Evolutionary conservation across 129 eudicot species (phyloP), one percentile per base, ranked within the genome.

Genomic region (Pseudognaphalium luteoalbum): DNA sequence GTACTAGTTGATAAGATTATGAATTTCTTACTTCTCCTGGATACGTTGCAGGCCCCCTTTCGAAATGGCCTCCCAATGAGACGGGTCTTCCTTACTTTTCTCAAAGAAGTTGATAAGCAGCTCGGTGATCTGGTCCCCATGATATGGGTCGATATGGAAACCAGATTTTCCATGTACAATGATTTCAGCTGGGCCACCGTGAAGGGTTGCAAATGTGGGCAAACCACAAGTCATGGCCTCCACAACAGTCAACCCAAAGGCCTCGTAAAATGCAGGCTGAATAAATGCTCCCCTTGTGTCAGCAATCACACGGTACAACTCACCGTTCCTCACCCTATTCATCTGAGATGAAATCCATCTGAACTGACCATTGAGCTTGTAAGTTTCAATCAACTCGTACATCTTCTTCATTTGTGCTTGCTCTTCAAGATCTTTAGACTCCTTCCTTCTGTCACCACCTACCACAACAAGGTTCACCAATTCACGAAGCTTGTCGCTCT

Each of bases 281-380:
- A 83, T 81, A 34, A 83, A 83, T 1, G 82, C 86, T 5, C 86
- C 86, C 62, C 75, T 50, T 0, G 86, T 83, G 70, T 83, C 86
- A 0, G 86, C 86, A 68, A 83, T 78, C 78, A 73, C 82, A 56
- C 86, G 83, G 8, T 83, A 83, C 70, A 83, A 72, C 70, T 83
- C 86, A 11, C 86, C 86, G n/a, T 83, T 83, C 76, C 86, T 73
- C 65, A 83, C 77, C 35, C 86, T 34, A 34, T 83, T 78, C 86
- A 83, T 83, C 81, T 83, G 86, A 17, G 86, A 79, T 2, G 86
- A 83, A 62, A 83, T 83, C 86, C 86, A 83, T 51, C 86, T 78
- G 21, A 83, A 83, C 78, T 83, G 86, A 0, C 86, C 86, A 33
- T 83, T 83, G 58, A 83, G 72, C 62, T 78, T 78, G 73, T 74